Evolutionary conservation across 169 alveolate genomes (phyloP), one percentile per base, ranked within the genome.

Genomic region (Babesia gibsoni): DNA sequence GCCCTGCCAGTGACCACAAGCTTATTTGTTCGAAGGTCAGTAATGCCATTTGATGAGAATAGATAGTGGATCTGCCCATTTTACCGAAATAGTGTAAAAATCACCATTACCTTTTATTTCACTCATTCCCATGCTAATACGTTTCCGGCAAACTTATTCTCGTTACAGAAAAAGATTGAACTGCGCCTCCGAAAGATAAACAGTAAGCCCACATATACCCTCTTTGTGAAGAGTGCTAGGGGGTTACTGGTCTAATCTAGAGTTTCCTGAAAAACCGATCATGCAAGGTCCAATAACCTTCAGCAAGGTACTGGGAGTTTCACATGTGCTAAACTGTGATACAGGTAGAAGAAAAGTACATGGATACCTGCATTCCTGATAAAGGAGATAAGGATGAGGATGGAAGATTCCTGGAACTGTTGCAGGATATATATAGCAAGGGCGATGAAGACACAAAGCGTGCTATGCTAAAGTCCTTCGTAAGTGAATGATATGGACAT

Each of bases 401-500:
- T 10, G 80, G 57, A 18, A 20, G 33, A 25, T 54, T 75, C 25
- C 8, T 78, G 53, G 42, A 67, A 36, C 22, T 78, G 20, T 27
- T 78, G 33, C 25, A 30, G 9, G 84, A 52, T 16, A 78, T 67
- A 3, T 78, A 78, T 41, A 36, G 77, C 54, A 68, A 58, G 27
- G 83, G 87, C 20, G 77, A 78, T 43, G 87, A 78, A 16, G 50
- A 67, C 25, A 67, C 75, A 25, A 78, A 54, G 36, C 57, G 87
- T 14, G 81, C 82, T 5, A 68, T 78, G 82, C 20, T 33, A 29
- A 78, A 78, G 48, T 78, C 87, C 23, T 78, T 78, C 52, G 84
- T 65, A 64, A 12, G 78, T 65, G 6, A 32, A 16, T 33, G 42
- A 33, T 4, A 32, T 63, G 14, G 29, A 45, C 32, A 1, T 0